Evolutionary conservation across 192 early-diverging fungal genomes (phyloP).

Genomic region (Coemansia sp.): DNA sequence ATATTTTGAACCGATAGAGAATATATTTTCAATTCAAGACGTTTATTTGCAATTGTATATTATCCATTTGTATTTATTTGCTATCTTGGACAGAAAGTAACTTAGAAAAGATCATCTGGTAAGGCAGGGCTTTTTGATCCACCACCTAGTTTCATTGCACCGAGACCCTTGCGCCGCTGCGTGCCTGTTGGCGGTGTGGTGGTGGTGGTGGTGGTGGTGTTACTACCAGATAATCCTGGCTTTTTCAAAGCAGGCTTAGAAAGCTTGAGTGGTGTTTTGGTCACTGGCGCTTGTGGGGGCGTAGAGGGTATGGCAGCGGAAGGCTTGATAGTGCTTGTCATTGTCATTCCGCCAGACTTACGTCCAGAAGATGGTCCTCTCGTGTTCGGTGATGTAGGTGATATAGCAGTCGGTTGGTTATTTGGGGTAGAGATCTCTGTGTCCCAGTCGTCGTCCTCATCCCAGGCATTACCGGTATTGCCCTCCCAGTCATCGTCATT

Average conservation of each 20-base stretch:
- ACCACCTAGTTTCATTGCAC: conserved; percentile 49
- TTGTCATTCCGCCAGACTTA: conserved; percentile 21
- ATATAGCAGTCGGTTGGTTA: not conserved
- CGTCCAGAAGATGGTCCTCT: not conserved
- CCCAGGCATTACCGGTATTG: conserved; percentile 27
- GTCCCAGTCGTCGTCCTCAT: conserved; percentile 1
- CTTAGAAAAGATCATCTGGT: conserved; percentile 20
- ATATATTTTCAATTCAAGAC: not conserved
- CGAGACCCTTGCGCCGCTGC: conserved; percentile 39
- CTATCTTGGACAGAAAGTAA: not conserved
- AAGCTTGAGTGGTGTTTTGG: conserved; percentile 19
- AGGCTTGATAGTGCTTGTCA: conserved; percentile 4
- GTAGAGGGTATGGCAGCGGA: not conserved
- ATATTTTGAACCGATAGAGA: not conserved
- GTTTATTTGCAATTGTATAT: not conserved
- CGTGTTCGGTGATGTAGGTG: not conserved
- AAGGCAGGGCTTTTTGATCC: conserved; percentile 20
- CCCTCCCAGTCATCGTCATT: conserved; percentile 34
- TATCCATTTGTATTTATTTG: too few species aligned
- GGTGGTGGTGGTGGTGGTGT: conserved; percentile 2
- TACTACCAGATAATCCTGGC: not conserved
- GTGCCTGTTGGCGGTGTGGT: not conserved
- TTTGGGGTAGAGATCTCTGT: not conserved
- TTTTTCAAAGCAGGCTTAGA: conserved; percentile 14
- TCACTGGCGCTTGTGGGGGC: not conserved